A percentile compares a stretch with the other conserved stretches of the same genome.
These are phyloP conservation scores for Fusarium kyushuense DNA, from an alignment of 2,329 filamentous ascomycete species.

Conservation along the genomic window DNA sequence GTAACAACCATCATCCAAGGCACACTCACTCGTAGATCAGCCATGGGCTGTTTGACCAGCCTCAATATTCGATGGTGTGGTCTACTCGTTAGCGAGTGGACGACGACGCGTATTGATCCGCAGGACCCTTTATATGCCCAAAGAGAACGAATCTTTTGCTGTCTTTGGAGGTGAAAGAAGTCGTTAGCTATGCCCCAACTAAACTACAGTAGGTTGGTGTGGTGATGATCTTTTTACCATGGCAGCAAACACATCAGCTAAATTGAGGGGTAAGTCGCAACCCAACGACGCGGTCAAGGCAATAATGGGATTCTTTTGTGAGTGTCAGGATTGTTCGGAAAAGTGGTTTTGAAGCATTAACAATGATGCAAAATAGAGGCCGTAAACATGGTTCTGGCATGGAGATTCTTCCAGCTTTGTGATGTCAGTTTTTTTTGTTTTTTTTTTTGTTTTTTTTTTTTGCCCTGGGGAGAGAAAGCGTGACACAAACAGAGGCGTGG, in stretches of 20 bases:
- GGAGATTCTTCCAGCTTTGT: background rate
- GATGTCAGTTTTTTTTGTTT: conserved; percentile 31
- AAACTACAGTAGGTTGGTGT: conserved; percentile 27
- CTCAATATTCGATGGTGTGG: conserved; percentile 32
- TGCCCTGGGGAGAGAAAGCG: background rate
- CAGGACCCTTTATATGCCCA: conserved; percentile 26
- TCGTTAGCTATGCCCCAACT: conserved; percentile 23
- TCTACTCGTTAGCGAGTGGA: conserved; percentile 30
- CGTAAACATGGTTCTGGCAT: conserved; percentile 2
- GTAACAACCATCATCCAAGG: conserved; percentile 18
- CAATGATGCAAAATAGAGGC: conserved; percentile 9
- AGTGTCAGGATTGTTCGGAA: background rate
- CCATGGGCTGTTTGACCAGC: background rate
- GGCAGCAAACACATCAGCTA: conserved; percentile 13
- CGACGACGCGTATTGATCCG: conserved; percentile 7
- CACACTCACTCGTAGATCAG: conserved; percentile 31
- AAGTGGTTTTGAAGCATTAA: background rate
- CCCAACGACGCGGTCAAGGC: conserved; percentile 6
- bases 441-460: too few relatives aligned
- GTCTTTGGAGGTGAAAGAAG: conserved; percentile 5
- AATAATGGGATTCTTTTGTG: background rate
- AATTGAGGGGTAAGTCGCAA: conserved; percentile 29
- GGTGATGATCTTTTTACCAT: conserved; percentile 35
- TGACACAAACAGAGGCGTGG: conserved; percentile 1
- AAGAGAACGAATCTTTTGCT: conserved; percentile 19